Conservation (phyloP, 129 eudicot genomes). For the Scalesia atractyloides region DNA sequence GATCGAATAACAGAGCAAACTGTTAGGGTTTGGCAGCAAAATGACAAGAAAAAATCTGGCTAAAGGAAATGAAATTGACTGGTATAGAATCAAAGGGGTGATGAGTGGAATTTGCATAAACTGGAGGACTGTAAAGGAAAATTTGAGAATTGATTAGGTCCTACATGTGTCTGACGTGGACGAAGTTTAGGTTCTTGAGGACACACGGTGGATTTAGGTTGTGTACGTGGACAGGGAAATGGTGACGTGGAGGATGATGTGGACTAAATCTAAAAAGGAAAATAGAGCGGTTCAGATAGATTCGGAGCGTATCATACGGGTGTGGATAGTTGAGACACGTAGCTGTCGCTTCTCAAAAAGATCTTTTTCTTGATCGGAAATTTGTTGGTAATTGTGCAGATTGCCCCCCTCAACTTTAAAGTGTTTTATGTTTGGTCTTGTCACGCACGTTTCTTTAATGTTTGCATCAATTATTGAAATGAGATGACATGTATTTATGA, state of each 20-base stretch:
- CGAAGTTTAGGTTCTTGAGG: slow-evolving; percentile 14
- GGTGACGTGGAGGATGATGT: slow-evolving; percentile 28
- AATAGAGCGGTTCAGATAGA: slow-evolving; percentile 32
- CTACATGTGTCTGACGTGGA: slow-evolving; percentile 42
- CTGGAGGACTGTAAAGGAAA: slow-evolving; percentile 27
- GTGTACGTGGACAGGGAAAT: slow-evolving; percentile 8
- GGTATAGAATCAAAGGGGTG: slow-evolving; percentile 31
- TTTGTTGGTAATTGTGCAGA: background rate
- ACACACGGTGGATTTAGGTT: slow-evolving; percentile 26
- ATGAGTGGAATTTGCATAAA: slow-evolving; percentile 4
- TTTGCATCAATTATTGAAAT: background rate
- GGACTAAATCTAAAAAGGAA: slow-evolving; percentile 39
- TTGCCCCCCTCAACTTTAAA: slow-evolving; percentile 18
- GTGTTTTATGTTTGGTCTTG: background rate
- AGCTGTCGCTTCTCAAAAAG: slow-evolving; percentile 21
- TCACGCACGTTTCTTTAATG: background rate
- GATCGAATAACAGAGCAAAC: slow-evolving; percentile 4
- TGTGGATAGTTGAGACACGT: slow-evolving; percentile 28
- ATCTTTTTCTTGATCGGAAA: slow-evolving; percentile 12
- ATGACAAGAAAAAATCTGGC: slow-evolving; percentile 14
- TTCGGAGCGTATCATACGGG: slow-evolving; percentile 22
- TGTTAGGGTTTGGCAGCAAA: slow-evolving; percentile 23
- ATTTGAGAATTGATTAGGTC: slow-evolving; percentile 1
- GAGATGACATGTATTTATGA: background rate
- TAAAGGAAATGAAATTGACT: slow-evolving; percentile 27